phyloP scores from a whole-genome alignment of 176 grass and related monocot species.

The Avena atlantica region DNA sequence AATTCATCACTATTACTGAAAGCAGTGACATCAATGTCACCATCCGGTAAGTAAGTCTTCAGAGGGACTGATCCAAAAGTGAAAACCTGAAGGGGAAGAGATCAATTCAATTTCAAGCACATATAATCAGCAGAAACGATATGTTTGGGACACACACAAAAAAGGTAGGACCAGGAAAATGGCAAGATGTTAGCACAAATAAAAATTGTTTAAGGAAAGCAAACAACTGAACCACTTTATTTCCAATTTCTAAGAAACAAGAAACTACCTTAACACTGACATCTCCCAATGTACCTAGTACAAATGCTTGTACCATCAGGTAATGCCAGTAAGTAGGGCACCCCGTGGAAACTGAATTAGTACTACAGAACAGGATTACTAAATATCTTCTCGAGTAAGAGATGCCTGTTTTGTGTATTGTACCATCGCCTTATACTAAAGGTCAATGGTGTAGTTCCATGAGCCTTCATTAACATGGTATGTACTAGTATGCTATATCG shows the following conservation, averaged over 20 bases:
- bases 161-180: background rate
- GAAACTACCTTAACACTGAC: slow-evolving; percentile 3
- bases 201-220: background rate
- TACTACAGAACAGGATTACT: slow-evolving; percentile 21
- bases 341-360: background rate
- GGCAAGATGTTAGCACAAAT: slow-evolving; percentile 8
- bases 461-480: background rate
- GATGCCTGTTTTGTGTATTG: background rate
- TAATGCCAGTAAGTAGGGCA: background rate
- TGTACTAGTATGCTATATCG: background rate
- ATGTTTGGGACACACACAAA: background rate
- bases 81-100: slow-evolving; percentile 60
- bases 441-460: background rate
- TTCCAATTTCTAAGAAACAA: slow-evolving; percentile 41
- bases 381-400: background rate
- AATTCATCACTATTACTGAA: slow-evolving; percentile 74
- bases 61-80: slow-evolving; percentile 95
- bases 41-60: slow-evolving; percentile 99
- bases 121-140: slow-evolving; percentile 22
- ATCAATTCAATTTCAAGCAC: slow-evolving; percentile 8
- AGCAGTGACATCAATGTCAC: slow-evolving; percentile 96
- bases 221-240: slow-evolving; percentile 9
- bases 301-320: slow-evolving; percentile 17
- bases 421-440: background rate
- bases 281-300: slow-evolving; percentile 14